Conservation (phyloP, 495 filamentous ascomycete species). For the Trypethelium eluteriae region DNA sequence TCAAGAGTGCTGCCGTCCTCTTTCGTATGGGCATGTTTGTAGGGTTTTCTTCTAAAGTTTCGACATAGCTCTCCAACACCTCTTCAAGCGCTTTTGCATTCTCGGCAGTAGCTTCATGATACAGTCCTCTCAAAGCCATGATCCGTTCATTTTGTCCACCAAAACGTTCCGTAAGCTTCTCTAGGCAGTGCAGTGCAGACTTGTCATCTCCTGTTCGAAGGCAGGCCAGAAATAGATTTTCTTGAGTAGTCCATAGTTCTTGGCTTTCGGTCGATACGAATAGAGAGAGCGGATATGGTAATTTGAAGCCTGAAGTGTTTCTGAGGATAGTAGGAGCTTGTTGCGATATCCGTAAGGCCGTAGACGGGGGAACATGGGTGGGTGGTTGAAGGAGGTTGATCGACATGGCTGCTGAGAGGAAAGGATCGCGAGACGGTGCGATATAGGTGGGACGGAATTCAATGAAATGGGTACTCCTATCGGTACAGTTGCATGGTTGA, state of each 20-base stretch:
- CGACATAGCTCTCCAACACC: slow-evolving; percentile 69
- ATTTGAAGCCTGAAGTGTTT: slow-evolving; percentile 40
- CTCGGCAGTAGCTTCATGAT: slow-evolving; percentile 74
- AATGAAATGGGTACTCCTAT: neutral
- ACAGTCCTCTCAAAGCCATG: slow-evolving; percentile 70
- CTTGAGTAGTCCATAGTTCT: slow-evolving; percentile 72
- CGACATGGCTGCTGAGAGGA: neutral
- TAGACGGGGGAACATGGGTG: slow-evolving; percentile 34
- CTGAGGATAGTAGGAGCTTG: slow-evolving; percentile 64
- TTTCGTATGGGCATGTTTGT: slow-evolving; percentile 83
- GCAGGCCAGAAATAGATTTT: slow-evolving; percentile 76
- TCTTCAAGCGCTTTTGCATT: slow-evolving; percentile 54
- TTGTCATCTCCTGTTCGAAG: slow-evolving; percentile 78
- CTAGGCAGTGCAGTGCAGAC: slow-evolving; percentile 65
- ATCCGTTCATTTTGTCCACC: slow-evolving; percentile 74
- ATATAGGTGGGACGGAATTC: neutral
- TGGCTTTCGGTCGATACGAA: slow-evolving; percentile 55
- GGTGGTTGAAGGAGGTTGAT: slow-evolving; percentile 30
- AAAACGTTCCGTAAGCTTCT: slow-evolving; percentile 68
- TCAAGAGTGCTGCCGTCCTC: slow-evolving; percentile 71
- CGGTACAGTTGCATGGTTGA: neutral
- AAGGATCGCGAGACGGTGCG: neutral
- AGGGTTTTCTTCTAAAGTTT: slow-evolving; percentile 61
- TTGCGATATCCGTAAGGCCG: slow-evolving; percentile 65
- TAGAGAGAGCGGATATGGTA: slow-evolving; percentile 45